Evolutionary conservation across 2,329 filamentous ascomycete species (phyloP).

Genomic region (Xylariaceae sp.): DNA sequence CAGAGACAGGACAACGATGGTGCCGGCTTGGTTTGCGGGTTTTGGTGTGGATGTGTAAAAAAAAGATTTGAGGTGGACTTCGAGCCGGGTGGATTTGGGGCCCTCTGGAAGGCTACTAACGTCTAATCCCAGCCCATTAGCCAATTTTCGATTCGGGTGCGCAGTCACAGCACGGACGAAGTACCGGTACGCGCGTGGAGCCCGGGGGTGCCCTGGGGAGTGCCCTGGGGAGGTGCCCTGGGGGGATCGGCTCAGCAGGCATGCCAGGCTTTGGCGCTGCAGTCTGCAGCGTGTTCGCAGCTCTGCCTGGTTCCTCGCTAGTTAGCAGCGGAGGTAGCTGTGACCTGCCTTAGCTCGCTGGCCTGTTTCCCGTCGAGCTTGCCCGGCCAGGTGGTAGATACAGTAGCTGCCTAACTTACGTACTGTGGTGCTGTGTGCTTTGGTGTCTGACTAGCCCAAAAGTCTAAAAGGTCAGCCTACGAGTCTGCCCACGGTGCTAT

Average conservation of each 20-base stretch:
- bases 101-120: slow-evolving; percentile 7
- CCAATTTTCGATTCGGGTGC: background rate
- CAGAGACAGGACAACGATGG: slow-evolving; percentile 36
- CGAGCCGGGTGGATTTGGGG: slow-evolving; percentile 22
- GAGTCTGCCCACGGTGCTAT: background rate
- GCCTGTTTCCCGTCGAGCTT: background rate
- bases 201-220: background rate
- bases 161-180: background rate
- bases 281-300: background rate
- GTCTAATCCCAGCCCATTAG: background rate
- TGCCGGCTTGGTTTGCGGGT: slow-evolving; percentile 35
- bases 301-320: background rate
- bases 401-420: background rate
- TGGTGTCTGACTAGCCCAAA: slow-evolving; percentile 8
- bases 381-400: background rate
- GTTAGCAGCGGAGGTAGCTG: background rate
- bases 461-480: slow-evolving; percentile 12
- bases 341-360: background rate
- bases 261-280: background rate
- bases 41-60: slow-evolving; percentile 30
- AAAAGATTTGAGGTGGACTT: slow-evolving; percentile 32
- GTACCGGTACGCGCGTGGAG: background rate
- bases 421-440: too few species aligned
- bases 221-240: too few species aligned
- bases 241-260: background rate